Conservation (phyloP, 148 eudicot species). For the Cornus kousa region DNA sequence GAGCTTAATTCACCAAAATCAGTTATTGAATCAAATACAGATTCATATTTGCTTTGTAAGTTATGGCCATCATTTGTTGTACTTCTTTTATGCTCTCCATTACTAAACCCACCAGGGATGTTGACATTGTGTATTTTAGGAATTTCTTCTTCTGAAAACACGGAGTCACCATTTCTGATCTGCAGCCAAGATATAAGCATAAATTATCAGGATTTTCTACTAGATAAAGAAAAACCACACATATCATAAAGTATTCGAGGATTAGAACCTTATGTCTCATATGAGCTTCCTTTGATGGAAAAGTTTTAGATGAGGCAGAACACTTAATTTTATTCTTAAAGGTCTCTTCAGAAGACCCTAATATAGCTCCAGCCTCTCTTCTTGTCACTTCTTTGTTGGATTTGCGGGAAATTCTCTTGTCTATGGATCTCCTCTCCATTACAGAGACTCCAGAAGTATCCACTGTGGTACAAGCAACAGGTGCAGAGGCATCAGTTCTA, state of each 20-base stretch:
- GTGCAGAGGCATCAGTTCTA: conserved; percentile 19
- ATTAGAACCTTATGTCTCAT: conserved; percentile 49
- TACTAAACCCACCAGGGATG: conserved; percentile 21
- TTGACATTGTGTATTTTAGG: conserved; percentile 24
- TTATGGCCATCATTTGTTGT: conserved; percentile 29
- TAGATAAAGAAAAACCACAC: background rate
- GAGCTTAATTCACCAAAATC: conserved; percentile 17
- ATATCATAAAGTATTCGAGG: conserved; percentile 2
- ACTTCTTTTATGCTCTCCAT: conserved; percentile 32
- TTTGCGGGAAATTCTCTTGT: conserved; percentile 43
- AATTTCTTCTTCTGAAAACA: conserved; percentile 31
- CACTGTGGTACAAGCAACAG: conserved; percentile 17
- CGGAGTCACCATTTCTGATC: conserved; percentile 38
- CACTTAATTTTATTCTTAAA: conserved; percentile 16
- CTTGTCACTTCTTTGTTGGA: conserved; percentile 33
- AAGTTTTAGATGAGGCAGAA: conserved; percentile 13
- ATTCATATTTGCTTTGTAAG: conserved; percentile 25
- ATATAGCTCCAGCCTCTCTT: conserved; percentile 30
- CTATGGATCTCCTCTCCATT: conserved; percentile 42
- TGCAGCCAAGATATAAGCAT: conserved; percentile 30
- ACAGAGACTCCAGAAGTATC: conserved; percentile 28
- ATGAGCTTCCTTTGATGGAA: conserved; percentile 29
- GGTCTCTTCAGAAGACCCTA: conserved; percentile 31
- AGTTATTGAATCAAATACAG: conserved; percentile 14
- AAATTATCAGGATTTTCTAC: conserved; percentile 3